phyloP scores from a whole-genome alignment of 176 grass and related monocot species.

The Juncus inflexus region DNA sequence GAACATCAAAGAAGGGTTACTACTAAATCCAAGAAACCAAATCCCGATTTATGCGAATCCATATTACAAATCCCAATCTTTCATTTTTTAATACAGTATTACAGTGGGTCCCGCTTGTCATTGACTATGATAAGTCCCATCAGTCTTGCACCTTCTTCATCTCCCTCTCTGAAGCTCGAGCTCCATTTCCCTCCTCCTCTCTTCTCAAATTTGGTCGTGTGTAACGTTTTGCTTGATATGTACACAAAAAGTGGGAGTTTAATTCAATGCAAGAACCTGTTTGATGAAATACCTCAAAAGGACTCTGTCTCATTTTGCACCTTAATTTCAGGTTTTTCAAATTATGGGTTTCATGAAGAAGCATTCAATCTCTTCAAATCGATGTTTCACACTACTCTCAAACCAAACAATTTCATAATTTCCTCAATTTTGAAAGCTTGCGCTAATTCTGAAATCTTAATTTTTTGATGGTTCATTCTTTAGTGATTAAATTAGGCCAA shows the following conservation, averaged over 20 bases:
- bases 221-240: constrained; percentile 70
- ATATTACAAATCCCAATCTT: no score
- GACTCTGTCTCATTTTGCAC: constrained; percentile 72
- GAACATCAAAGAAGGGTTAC: no score
- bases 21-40: no score
- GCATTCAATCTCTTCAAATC: constrained; percentile 45
- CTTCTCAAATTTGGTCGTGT: constrained; percentile 43
- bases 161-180: no score
- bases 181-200: not conserved
- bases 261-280: constrained; percentile 35
- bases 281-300: constrained; percentile 74
- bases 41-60: no score
- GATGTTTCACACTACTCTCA: constrained; percentile 35
- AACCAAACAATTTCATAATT: constrained; percentile 62
- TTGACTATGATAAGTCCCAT: no score
- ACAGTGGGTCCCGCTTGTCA: no score
- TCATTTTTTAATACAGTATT: no score
- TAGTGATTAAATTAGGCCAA: no score
- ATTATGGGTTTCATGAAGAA: constrained; percentile 34
- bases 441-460: constrained; percentile 41
- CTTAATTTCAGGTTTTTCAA: constrained; percentile 51
- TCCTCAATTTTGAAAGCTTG: constrained; percentile 59
- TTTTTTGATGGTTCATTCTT: constrained; percentile 52
- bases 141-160: no score
- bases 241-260: constrained; percentile 60